Evolutionary conservation across 2,329 filamentous ascomycete species (phyloP), one percentile per base, ranked within the genome.

Genomic region (Bimuria novae-zelandiae): DNA sequence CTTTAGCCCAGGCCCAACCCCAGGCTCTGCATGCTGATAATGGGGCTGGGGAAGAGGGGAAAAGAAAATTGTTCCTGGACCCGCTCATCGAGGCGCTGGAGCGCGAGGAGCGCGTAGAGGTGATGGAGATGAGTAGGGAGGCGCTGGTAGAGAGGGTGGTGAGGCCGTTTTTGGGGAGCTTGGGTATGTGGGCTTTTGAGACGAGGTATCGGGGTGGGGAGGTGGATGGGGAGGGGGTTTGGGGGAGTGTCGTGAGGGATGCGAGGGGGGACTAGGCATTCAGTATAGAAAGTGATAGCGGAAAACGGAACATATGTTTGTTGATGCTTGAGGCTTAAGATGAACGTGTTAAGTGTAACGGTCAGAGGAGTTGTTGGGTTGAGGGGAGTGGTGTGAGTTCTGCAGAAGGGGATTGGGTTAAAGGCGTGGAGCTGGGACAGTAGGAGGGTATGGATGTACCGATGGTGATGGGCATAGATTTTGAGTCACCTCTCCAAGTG

Each of bases 181-280:
- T 99, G 59, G 97, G 92, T 70, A 97, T 99, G 66, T 90, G 88
- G 71, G 88, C 90, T 0, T 99, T 97, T 75, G 94, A 99, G 77
- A 89, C 88, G 56, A 93, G 89, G 50, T 99, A 99, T 73, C 86
- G 88, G 14, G 92, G 97, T 86, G 87, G 85, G 1, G 60, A 60
- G 22, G 54, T 59, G 33, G 71, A 72, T 49, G 67, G 60, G 61
- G 63, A 63, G 32, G 64, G 64, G 4, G 52, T 69, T 19, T 73
- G 70, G 69, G 61, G 51, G 27, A 72, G 69, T 45, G 63, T 66
- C 27, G 71, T 73, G 2, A 55, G 45, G 25, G 70, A 73, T 56
- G 65, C 68, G 48, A 57, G 51, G 45, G 60, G 53, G 2, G 30
- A 52, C 4, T 56, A 63, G 22, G n/a, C n/a, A n/a, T n/a, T n/a